These are phyloP conservation scores for Cytospora piceicola DNA, from an alignment of 2,329 filamentous ascomycete species.

Conservation along the genomic window DNA sequence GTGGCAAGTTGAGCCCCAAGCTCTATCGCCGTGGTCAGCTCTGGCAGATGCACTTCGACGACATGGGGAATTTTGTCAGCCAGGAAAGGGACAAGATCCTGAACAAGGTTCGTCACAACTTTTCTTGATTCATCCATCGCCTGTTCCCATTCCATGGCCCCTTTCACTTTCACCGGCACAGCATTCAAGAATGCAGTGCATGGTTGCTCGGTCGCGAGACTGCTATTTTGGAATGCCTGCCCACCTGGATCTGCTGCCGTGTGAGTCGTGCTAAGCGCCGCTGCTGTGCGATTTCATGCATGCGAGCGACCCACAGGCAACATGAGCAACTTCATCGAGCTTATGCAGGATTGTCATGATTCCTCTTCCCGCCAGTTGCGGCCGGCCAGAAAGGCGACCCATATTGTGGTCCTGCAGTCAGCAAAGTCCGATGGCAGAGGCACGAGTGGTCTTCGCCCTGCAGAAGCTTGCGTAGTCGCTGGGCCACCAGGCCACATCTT, in stretches of 20 bases:
- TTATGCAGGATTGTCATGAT: constrained; percentile 15
- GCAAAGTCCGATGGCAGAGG: neutral
- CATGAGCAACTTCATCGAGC: constrained; percentile 7
- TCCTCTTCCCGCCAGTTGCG: constrained; percentile 9
- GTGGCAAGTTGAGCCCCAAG: constrained; percentile 89
- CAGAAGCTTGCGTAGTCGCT: constrained; percentile 22
- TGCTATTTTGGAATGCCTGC: constrained; percentile 21
- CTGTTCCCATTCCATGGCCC: constrained; percentile 24
- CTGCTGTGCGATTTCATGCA: constrained; percentile 19
- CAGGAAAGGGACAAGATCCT: constrained; percentile 87
- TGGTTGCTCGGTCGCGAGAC: constrained; percentile 10
- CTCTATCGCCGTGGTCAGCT: constrained; percentile 82
- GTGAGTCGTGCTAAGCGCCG: constrained; percentile 20
- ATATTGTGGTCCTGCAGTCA: constrained; percentile 8
- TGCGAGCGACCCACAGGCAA: constrained; percentile 13
- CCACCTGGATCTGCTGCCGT: neutral
- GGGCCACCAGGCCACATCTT: constrained; percentile 13
- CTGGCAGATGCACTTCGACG: constrained; percentile 79
- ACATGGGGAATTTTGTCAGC: constrained; percentile 80
- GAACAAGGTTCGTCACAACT: constrained; percentile 65
- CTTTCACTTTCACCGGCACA: constrained; percentile 22
- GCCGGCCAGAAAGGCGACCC: constrained; percentile 5
- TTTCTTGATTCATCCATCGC: constrained; percentile 3
- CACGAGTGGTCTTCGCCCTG: constrained; percentile 1
- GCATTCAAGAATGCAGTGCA: constrained; percentile 5